Base-by-base conservation (phyloP, 2,329 filamentous ascomycete species). In the Aureobasidium lini region DNA sequence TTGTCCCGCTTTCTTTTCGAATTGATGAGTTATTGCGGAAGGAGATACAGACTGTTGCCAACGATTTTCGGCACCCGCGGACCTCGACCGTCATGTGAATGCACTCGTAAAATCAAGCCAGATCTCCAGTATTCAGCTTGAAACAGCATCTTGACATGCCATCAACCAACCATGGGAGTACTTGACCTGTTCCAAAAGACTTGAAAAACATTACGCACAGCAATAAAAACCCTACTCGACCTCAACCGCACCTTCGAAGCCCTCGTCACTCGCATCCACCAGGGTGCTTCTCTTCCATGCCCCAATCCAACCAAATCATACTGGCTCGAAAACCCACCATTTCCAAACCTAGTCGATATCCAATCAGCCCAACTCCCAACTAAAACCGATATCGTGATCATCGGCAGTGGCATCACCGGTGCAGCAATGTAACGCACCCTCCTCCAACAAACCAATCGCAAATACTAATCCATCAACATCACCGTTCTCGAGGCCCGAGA, bases 401-500 rank as follows among this genome's bases (percentile, higher is more conserved):
- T 68, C 39, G 66, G 66, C 4, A 65, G 64, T 40, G 66, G 66
- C 11, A 67, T 66, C 44, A 60, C 66, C 10, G 66, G 65, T 1
- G 66, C 67, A 23, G 57, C 69, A 6, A 62, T 65, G 4, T 67
- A 69, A 11, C 69, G 69, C 44, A 70, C 67, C 65, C 60, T 71
- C 5, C 63, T 67, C 39, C 68, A 68, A 59, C 67, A 62, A 58
- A 70, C 62, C 64, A 44, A 40, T 7, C 34, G 47, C 3, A 37
- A 23, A 3, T 5, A 7, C 9, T n/a, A 11, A 9, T 60, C 64
- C 5, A 68, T 67, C 4, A 71, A 69, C 0, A 70, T 75, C n/a
- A 62, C 72, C 0, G 70, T 77, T 31, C 63, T 77, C 0, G 75
- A 77, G 60, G 74, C 73, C 1, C 64, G 75, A 23, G 66, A 71